These are phyloP conservation scores for Astragalus glycyphyllos DNA, from an alignment of 306 rosid genomes.

Conservation along the genomic window DNA sequence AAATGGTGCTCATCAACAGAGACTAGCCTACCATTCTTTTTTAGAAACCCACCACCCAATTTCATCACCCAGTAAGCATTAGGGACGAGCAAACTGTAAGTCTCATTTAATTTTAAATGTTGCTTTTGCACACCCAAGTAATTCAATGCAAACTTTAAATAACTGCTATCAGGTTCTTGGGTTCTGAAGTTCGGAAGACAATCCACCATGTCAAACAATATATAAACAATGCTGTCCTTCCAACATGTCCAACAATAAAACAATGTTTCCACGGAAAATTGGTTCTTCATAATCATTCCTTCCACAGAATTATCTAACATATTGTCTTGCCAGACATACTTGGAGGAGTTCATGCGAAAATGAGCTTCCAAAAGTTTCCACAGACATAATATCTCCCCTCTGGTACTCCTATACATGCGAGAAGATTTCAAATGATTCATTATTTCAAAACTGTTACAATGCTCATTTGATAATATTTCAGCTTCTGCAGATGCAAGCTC, in stretches of 20 bases:
- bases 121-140: constrained; percentile 63
- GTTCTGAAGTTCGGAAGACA: constrained; percentile 47
- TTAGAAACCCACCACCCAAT: constrained; percentile 42
- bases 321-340: constrained; percentile 55
- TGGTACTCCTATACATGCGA: constrained; percentile 43
- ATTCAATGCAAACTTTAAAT: constrained; percentile 57
- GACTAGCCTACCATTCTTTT: constrained; percentile 50
- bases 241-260: constrained; percentile 73
- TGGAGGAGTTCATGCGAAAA: constrained; percentile 44
- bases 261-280: constrained; percentile 59
- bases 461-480: constrained; percentile 51
- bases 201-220: constrained; percentile 34
- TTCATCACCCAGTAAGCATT: constrained; percentile 65
- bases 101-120: no score
- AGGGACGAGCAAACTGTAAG: constrained; percentile 56
- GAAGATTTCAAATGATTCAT: constrained; percentile 50
- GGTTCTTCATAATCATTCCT: constrained; percentile 38
- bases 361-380: constrained; percentile 70
- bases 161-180: constrained; percentile 36
- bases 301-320: constrained; percentile 43
- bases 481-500: constrained; percentile 55
- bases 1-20: constrained; percentile 47
- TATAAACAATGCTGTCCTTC: constrained; percentile 54
- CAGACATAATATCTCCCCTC: constrained; percentile 63
- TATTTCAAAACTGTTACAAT: constrained; percentile 15